phyloP scores from a whole-genome alignment of 306 rosid genomes.

The Herpetospermum pedunculosum region DNA sequence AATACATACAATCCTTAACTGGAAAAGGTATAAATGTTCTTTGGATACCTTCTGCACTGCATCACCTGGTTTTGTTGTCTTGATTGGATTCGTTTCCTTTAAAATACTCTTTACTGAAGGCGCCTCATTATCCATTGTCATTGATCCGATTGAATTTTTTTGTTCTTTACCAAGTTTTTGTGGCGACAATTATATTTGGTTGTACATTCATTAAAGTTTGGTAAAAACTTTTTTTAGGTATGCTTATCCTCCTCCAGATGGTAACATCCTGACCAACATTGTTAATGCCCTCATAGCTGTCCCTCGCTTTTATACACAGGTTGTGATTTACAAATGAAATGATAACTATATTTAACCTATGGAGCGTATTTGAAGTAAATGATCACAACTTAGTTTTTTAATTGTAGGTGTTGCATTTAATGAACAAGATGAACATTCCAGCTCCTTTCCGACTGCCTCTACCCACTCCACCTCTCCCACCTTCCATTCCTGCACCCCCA shows the following conservation, averaged over 20 bases:
- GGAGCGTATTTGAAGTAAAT: constrained; percentile 6
- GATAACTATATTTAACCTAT: not conserved
- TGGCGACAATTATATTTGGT: constrained; percentile 13
- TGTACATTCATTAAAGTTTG: constrained; percentile 9
- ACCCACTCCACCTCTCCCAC: constrained; percentile 93
- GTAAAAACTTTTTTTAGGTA: constrained; percentile 37
- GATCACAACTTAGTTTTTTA: constrained; percentile 13
- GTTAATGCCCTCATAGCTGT: constrained; percentile 90
- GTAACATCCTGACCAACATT: constrained; percentile 82
- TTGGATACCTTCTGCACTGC: not conserved
- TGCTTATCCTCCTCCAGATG: constrained; percentile 95
- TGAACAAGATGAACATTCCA: constrained; percentile 98
- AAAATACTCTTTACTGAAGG: not conserved
- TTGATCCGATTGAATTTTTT: not conserved
- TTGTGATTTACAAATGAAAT: not conserved
- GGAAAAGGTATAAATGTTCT: not conserved
- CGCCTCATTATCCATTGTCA: not conserved
- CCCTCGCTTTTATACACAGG: constrained; percentile 95
- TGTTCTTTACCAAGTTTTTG: not conserved
- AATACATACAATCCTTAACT: not conserved
- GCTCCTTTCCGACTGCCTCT: constrained; percentile 94
- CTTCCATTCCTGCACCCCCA: constrained; percentile 41
- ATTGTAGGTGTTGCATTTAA: constrained; percentile 78
- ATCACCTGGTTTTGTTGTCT: not conserved
- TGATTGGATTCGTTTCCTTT: not conserved